A percentile compares a stretch with the other conserved stretches of the same genome.
These are phyloP conservation scores for Aspergillus sergii DNA, from an alignment of 2,329 filamentous ascomycete genomes.

Conservation along the genomic window DNA sequence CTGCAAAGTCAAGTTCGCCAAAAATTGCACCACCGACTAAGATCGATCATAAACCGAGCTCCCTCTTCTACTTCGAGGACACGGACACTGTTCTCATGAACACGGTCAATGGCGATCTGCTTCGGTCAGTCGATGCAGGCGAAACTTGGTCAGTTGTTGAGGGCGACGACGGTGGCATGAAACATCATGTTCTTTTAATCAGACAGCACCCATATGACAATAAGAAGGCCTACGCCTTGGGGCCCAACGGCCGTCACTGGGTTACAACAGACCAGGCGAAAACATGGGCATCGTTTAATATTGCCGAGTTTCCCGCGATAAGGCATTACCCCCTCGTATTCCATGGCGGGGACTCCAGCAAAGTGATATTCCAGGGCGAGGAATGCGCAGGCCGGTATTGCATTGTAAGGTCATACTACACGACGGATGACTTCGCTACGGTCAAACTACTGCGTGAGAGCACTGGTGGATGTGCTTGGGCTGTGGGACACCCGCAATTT, in stretches of 20 bases:
- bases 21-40: constrained; percentile 62
- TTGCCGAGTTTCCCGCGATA: constrained; percentile 43
- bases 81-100: constrained; percentile 81
- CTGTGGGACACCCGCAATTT: constrained; percentile 74
- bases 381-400: constrained; percentile 68
- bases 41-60: constrained; percentile 68
- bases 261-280: constrained; percentile 81
- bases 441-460: constrained; percentile 66
- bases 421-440: constrained; percentile 79
- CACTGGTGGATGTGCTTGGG: constrained; percentile 83
- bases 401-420: constrained; percentile 69
- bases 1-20: constrained; percentile 64
- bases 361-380: constrained; percentile 81
- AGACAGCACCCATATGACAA: constrained; percentile 78
- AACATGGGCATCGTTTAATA: constrained; percentile 75
- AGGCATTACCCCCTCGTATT: constrained; percentile 51
- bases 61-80: constrained; percentile 88
- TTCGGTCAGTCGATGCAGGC: constrained; percentile 80
- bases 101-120: constrained; percentile 63
- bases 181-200: constrained; percentile 57
- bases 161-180: constrained; percentile 58
- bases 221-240: constrained; percentile 78
- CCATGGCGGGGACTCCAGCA: constrained; percentile 79
- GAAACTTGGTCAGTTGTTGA: constrained; percentile 72
- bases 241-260: constrained; percentile 71